These are phyloP conservation scores for Aspergillus haitiensis DNA, from an alignment of 495 filamentous ascomycete genomes.

Conservation along the genomic window DNA sequence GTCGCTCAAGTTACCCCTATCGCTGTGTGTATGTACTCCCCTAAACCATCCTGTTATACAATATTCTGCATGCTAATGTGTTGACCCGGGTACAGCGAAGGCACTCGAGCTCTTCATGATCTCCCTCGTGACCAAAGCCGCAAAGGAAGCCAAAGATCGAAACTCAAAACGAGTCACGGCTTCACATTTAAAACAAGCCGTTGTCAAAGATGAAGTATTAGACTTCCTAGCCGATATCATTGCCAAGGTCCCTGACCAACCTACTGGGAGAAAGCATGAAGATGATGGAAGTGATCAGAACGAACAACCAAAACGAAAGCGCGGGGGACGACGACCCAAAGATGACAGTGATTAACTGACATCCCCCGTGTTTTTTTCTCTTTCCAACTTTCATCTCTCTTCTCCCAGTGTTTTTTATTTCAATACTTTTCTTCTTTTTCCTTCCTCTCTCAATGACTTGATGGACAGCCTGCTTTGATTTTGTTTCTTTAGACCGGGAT, in stretches of 20 bases:
- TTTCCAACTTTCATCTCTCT: slow-evolving; percentile 1
- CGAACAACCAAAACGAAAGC: slow-evolving; percentile 52
- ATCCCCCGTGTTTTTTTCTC: background rate
- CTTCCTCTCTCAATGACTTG: slow-evolving; percentile 17
- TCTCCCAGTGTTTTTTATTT: slow-evolving; percentile 11
- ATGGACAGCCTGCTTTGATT: slow-evolving; percentile 29
- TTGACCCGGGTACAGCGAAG: slow-evolving; percentile 54
- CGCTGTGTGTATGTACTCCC: slow-evolving; percentile 71
- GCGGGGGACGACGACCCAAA: slow-evolving; percentile 47
- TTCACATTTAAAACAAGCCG: slow-evolving; percentile 84
- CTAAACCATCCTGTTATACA: background rate
- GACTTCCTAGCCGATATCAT: slow-evolving; percentile 95
- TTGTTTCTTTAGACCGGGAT: slow-evolving; percentile 34
- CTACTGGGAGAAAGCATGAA: slow-evolving; percentile 55
- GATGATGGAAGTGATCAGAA: slow-evolving; percentile 52
- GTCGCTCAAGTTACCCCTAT: slow-evolving; percentile 96
- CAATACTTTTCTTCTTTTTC: background rate
- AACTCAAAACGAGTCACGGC: slow-evolving; percentile 87
- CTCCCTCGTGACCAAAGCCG: slow-evolving; percentile 80
- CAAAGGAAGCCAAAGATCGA: slow-evolving; percentile 75
- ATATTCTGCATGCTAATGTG: slow-evolving; percentile 20
- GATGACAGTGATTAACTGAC: slow-evolving; percentile 44
- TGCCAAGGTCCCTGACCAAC: slow-evolving; percentile 74
- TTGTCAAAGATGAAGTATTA: slow-evolving; percentile 81
- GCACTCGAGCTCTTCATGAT: slow-evolving; percentile 98